phyloP scores from a whole-genome alignment of 805 yeast genomes.

The Wickerhamiella azymoides region DNA sequence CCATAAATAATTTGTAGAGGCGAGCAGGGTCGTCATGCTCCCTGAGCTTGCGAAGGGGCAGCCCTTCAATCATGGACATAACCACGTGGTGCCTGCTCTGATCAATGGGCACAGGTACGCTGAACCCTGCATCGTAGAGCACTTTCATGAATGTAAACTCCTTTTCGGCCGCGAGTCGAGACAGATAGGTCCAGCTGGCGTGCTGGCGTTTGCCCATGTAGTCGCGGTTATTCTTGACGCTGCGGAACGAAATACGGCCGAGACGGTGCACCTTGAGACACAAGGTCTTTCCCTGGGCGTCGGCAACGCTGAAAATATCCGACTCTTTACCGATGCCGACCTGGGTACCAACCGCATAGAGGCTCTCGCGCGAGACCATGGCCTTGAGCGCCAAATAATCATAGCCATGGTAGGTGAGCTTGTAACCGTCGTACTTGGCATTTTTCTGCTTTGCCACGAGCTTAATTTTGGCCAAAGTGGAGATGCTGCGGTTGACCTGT shows the following conservation, averaged over 20 bases:
- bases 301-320: slow-evolving; percentile 77
- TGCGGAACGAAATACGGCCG: slow-evolving; percentile 85
- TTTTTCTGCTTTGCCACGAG: slow-evolving; percentile 67
- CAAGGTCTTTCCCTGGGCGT: slow-evolving; percentile 45
- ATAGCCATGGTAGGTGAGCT: slow-evolving; percentile 76
- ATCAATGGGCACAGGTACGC: slow-evolving; percentile 81
- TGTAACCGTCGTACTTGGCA: slow-evolving; percentile 90
- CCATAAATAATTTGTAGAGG: slow-evolving; percentile 76
- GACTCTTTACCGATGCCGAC: slow-evolving; percentile 98
- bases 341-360: slow-evolving; percentile 69
- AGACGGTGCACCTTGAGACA: slow-evolving; percentile 84
- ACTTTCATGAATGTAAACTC: slow-evolving; percentile 82
- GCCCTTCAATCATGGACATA: slow-evolving; percentile 86
- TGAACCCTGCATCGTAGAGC: slow-evolving; percentile 58
- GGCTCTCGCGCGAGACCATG: slow-evolving; percentile 56
- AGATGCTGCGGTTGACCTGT: slow-evolving; percentile 62
- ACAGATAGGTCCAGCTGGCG: slow-evolving; percentile 85
- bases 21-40: slow-evolving; percentile 55
- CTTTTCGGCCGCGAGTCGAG: slow-evolving; percentile 80
- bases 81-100: slow-evolving; percentile 81
- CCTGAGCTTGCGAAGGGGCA: slow-evolving; percentile 71
- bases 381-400: slow-evolving; percentile 85
- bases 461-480: slow-evolving; percentile 77
- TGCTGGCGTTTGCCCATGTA: slow-evolving; percentile 59
- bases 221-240: slow-evolving; percentile 89